Base-by-base conservation (phyloP, 2,329 filamentous ascomycete species). In the Fonsecaea multimorphosa region DNA sequence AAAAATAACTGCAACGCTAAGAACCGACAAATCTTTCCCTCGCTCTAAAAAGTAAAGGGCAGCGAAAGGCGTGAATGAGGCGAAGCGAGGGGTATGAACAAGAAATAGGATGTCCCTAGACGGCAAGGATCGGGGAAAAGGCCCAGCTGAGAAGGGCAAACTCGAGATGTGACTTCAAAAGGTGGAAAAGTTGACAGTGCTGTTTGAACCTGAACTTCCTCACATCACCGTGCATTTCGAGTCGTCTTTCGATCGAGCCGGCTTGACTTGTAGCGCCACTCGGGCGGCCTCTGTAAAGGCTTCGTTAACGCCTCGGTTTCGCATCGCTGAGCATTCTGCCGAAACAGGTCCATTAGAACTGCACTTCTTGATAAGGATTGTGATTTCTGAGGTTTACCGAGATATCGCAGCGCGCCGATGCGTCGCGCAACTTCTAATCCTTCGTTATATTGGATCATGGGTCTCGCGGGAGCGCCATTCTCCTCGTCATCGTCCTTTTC, bases 271-370 rank as follows among this genome's bases (percentile, higher is more conserved):
- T 27, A 99, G 84, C 14, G 95, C 95, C 38, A 99, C 95, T 74
- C 96, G 90, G 27, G 95, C 94, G 46, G 95, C 95, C 82, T 99
- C 95, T 46, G 95, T 98, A 76, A 99, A 99, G 51, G 95, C 95
- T 80, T 99, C 95, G 79, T 98, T 97, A 75, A 99, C 96, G 67
- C 95, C 95, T 58, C 95, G 88, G 80, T 99, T 99, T 81, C 93
- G 90, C 89, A 98, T 98, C 64, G 95, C 95, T 40, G 95, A 98
- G 83, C 95, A 99, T 84, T 99, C 95, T 89, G 74, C 27, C 29
- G 24, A 24, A n/a, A 34, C 14, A 53, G 34, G 66, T 46, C 46
- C 6, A 14, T 49, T 49, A 49, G 44, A 49, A 24, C 14, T 49
- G 3, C 22, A 27, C 44, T 12, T 44, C 2, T 3, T 27, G 8